These are phyloP conservation scores for Limnanthes douglasii DNA, from an alignment of 345 rosid genomes.

Conservation along the genomic window DNA sequence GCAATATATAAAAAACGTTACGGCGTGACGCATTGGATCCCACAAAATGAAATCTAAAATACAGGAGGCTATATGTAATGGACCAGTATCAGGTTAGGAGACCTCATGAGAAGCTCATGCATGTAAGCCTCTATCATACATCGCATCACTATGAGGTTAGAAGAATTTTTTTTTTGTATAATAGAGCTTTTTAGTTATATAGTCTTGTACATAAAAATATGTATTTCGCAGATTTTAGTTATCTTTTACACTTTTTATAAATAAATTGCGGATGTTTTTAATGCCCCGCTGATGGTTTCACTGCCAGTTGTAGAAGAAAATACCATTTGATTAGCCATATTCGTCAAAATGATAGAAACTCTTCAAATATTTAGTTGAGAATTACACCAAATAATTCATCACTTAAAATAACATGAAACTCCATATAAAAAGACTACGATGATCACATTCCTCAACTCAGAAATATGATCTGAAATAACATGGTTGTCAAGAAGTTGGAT, in stretches of 20 bases:
- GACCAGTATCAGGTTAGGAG: conserved; percentile 99
- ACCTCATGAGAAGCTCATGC: conserved; percentile 99
- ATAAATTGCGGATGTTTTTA: conserved; percentile 56
- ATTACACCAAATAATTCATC: conserved; percentile 32
- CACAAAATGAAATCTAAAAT: conserved; percentile 92
- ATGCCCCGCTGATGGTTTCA: conserved; percentile 53
- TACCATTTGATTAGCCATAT: conserved; percentile 78
- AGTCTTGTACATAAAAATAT: no score
- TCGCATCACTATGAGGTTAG: no score
- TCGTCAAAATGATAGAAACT: conserved; percentile 49
- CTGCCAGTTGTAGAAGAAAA: conserved; percentile 63
- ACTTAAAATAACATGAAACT: conserved; percentile 39
- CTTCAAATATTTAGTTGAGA: conserved; percentile 48
- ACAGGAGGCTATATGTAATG: conserved; percentile 72
- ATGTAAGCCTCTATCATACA: conserved; percentile 84
- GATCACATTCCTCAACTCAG: conserved; percentile 8
- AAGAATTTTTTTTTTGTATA: no score
- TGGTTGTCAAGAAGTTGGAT: conserved; percentile 57
- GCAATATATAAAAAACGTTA: conserved; percentile 2
- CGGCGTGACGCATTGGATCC: conserved; percentile 99
- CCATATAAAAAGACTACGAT: conserved; percentile 39
- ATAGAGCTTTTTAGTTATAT: no score
- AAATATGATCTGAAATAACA: conserved; percentile 15
- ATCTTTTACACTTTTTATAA: conserved; percentile 29
- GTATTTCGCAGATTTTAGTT: no score